Evolutionary conservation across 169 alveolate genomes (phyloP).

Genomic region (Plasmodium coatneyi): DNA sequence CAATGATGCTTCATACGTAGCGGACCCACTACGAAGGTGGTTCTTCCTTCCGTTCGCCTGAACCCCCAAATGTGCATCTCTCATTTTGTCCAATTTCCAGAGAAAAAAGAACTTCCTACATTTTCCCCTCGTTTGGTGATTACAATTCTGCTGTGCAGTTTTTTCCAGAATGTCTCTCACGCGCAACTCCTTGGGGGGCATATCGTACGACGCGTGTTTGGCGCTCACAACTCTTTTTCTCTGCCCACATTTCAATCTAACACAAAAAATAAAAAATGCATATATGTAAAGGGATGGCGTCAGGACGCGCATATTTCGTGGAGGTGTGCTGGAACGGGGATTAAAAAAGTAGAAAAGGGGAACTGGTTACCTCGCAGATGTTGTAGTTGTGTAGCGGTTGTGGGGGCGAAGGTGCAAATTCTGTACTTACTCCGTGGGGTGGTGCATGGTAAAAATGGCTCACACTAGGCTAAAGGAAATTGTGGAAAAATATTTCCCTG

Average conservation of each 20-base stretch:
- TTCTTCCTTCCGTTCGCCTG: background rate
- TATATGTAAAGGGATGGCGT: background rate
- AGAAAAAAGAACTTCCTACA: conserved; percentile 3
- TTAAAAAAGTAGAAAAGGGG: background rate
- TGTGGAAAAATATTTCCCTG: background rate
- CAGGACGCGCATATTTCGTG: background rate
- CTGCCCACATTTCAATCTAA: background rate
- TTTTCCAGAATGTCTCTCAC: background rate
- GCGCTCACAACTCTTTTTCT: background rate
- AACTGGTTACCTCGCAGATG: background rate
- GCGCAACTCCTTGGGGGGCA: background rate
- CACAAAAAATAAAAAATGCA: background rate
- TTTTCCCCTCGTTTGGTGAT: background rate
- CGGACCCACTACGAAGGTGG: background rate
- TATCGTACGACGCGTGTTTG: background rate
- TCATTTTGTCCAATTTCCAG: background rate
- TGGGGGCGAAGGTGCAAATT: background rate
- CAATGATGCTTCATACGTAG: background rate
- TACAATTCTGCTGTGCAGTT: background rate
- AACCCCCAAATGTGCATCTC: background rate
- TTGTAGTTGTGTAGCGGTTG: background rate
- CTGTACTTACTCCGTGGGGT: background rate
- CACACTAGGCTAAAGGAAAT: background rate
- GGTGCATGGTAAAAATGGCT: background rate
- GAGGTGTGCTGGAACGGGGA: background rate